phyloP scores from a whole-genome alignment of 306 rosid species.

The Albizia julibrissin region DNA sequence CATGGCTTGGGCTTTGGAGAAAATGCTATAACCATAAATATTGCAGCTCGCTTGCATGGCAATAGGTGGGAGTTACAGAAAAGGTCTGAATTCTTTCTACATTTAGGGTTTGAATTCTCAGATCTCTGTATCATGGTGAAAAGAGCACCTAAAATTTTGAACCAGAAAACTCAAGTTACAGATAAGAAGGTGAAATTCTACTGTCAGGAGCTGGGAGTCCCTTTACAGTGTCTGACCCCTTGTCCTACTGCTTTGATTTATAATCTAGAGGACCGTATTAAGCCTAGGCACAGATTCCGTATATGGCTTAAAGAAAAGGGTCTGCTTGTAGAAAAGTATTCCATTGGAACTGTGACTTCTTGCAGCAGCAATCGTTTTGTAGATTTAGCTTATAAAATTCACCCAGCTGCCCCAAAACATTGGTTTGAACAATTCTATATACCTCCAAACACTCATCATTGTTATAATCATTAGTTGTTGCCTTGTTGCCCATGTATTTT shows the following conservation, averaged over 20 bases:
- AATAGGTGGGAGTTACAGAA: slow-evolving; percentile 42
- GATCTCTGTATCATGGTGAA: slow-evolving; percentile 54
- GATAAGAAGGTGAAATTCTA: slow-evolving; percentile 57
- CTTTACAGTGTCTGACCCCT: slow-evolving; percentile 40
- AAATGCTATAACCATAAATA: slow-evolving; percentile 53
- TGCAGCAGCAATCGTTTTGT: slow-evolving; percentile 54
- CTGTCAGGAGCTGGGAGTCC: slow-evolving; percentile 47
- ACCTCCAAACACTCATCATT: background rate
- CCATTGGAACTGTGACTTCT: slow-evolving; percentile 53
- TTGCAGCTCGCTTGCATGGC: slow-evolving; percentile 54
- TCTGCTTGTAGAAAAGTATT: slow-evolving; percentile 42
- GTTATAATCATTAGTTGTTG: background rate
- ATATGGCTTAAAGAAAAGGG: slow-evolving; percentile 61
- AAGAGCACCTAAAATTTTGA: slow-evolving; percentile 45
- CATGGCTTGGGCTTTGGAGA: slow-evolving; percentile 74
- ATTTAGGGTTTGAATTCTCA: slow-evolving; percentile 53
- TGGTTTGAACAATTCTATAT: slow-evolving; percentile 56
- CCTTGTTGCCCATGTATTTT: background rate
- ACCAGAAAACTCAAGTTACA: slow-evolving; percentile 51
- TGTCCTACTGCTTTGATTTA: slow-evolving; percentile 58
- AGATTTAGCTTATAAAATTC: slow-evolving; percentile 44
- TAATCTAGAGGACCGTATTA: slow-evolving; percentile 55
- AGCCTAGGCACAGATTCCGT: slow-evolving; percentile 57
- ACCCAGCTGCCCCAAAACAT: slow-evolving; percentile 69
- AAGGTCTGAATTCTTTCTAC: slow-evolving; percentile 64